These are phyloP conservation scores for Apophysomyces variabilis DNA, from an alignment of 371 early-diverging fungal genomes.

Conservation along the genomic window DNA sequence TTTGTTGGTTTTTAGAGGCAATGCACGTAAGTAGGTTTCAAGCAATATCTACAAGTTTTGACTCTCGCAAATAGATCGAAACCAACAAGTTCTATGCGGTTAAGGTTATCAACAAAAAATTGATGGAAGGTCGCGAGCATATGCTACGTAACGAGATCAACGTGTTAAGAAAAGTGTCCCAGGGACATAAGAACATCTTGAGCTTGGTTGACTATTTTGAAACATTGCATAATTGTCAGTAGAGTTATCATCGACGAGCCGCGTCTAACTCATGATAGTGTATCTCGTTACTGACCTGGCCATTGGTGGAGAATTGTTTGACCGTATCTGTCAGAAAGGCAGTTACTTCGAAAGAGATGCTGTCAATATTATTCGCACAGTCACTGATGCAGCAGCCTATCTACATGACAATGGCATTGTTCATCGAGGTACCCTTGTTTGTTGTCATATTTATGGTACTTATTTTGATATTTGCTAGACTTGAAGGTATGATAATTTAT, in stretches of 20 bases:
- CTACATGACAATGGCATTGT: conserved; percentile 87
- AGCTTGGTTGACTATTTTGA: conserved; percentile 92
- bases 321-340: conserved; percentile 83
- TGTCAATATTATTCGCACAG: conserved; percentile 77
- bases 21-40: conserved; percentile 42
- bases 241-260: neutral
- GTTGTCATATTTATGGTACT: neutral
- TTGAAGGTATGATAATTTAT: conserved; percentile 22
- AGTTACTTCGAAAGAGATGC: conserved; percentile 88
- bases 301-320: conserved; percentile 90
- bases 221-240: conserved; percentile 83
- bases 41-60: neutral
- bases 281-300: conserved; percentile 92
- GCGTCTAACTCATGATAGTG: conserved; percentile 44
- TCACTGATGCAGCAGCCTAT: conserved; percentile 80
- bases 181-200: conserved; percentile 87
- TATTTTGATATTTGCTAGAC: conserved; percentile 20
- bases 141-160: conserved; percentile 92
- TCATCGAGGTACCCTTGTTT: conserved; percentile 73
- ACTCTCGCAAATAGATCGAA: conserved; percentile 60
- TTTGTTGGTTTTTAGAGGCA: conserved; percentile 40
- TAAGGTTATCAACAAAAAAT: conserved; percentile 90
- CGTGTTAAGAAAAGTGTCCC: conserved; percentile 81
- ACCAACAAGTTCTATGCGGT: conserved; percentile 88
- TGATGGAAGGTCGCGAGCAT: conserved; percentile 88